phyloP scores from a whole-genome alignment of 2,329 filamentous ascomycete species.

The Penicillium nordicum region DNA sequence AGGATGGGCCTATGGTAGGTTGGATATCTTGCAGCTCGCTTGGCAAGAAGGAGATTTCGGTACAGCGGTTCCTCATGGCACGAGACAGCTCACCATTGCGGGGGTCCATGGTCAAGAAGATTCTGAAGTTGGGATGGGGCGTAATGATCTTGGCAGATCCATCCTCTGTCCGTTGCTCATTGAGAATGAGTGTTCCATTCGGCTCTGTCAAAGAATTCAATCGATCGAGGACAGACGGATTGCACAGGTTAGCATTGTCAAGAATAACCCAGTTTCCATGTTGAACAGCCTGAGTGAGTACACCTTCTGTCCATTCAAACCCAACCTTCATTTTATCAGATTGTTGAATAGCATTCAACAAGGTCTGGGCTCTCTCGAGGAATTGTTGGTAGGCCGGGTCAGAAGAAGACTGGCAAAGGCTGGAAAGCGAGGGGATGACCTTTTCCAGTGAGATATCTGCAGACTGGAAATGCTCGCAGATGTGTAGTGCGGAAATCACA shows the following conservation, averaged over 20 bases:
- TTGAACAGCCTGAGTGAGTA: slow-evolving; percentile 82
- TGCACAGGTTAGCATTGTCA: slow-evolving; percentile 97
- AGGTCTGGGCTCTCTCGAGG: slow-evolving; percentile 48
- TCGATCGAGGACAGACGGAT: slow-evolving; percentile 86
- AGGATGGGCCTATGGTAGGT: slow-evolving; percentile 28
- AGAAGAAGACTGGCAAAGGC: slow-evolving; percentile 42
- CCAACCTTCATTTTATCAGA: slow-evolving; percentile 65
- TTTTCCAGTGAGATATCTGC: slow-evolving; percentile 30
- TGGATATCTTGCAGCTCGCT: slow-evolving; percentile 28
- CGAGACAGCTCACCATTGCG: slow-evolving; percentile 89
- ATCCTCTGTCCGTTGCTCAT: slow-evolving; percentile 81
- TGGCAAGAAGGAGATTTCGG: slow-evolving; percentile 76
- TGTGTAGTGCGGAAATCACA: slow-evolving; percentile 27
- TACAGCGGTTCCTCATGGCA: slow-evolving; percentile 91
- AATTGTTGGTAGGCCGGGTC: slow-evolving; percentile 48
- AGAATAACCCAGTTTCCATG: slow-evolving; percentile 88
- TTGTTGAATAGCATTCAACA: slow-evolving; percentile 53
- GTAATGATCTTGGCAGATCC: slow-evolving; percentile 75
- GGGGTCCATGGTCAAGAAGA: slow-evolving; percentile 92
- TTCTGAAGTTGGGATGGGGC: slow-evolving; percentile 81
- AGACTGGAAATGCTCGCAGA: slow-evolving; percentile 33
- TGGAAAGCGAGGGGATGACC: slow-evolving; percentile 31
- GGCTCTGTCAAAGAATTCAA: slow-evolving; percentile 93
- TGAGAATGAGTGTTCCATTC: slow-evolving; percentile 81
- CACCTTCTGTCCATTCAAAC: slow-evolving; percentile 95